Evolutionary conservation across 2,329 filamentous ascomycete species (phyloP), one percentile per base, ranked within the genome.

Genomic region (Scedosporium apiospermum): DNA sequence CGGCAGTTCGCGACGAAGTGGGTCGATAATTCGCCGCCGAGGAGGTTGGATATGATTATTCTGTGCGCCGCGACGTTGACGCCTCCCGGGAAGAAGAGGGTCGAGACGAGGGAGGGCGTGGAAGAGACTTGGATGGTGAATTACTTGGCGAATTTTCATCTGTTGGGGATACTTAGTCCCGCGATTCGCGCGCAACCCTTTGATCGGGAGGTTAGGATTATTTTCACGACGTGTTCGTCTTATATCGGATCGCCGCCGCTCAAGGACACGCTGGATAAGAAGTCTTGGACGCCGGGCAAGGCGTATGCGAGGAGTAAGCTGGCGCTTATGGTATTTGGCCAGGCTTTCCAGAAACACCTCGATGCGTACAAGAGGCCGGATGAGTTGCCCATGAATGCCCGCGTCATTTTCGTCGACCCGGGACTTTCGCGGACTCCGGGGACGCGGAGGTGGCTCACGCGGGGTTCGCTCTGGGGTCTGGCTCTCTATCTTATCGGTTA

Each of bases 101-200:
- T 74, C 1, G 77, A 83, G 66, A 96, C 92, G 0, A 76, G 80
- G 5, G 92, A 97, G 70, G 92, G 91, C 0, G 78, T 98, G 14
- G 93, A 98, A 71, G 83, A 88, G 67, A 93, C 89, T 65, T 98
- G 93, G 93, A 91, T 92, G 77, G 81, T 98, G 68, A 99, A 99
- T 72, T 99, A 92, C 73, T 82, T 99, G 46, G 89, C 92, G 66
- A 98, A 97, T 74, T 98, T 97, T 76, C 96, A 99, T 71, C 81
- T 99, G 3, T 81, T 99, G 55, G 90, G 90, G 66, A 96, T 99
- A 34, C 80, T 99, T 42, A 95, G 89, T 68, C 95, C 95, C 0
- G 93, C 95, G 0, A 81, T 99, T 64, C 86, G 91, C 67, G 91
- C 90, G 1, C 95, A 99, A 74, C 95, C 95, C 1, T 87, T 96